Conservation (phyloP, 2,329 filamentous ascomycete species). For the Sphaerulina musiva region DNA sequence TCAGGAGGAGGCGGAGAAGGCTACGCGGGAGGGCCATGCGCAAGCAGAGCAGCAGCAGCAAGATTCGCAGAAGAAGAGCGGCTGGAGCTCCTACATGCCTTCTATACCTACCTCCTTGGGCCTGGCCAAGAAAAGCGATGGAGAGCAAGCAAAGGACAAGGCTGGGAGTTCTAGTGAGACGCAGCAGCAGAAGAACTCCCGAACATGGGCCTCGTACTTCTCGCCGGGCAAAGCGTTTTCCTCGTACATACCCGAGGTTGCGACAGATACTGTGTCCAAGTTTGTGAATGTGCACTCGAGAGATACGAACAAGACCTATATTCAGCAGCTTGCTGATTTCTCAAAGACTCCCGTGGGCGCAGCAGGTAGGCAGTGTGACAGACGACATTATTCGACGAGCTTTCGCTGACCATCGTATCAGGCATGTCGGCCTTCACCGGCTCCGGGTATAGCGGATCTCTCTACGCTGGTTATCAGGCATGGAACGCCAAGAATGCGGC, state of each 20-base stretch:
- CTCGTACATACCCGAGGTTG: constrained; percentile 42
- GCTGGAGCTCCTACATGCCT: constrained; percentile 32
- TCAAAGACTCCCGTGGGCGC: constrained; percentile 47
- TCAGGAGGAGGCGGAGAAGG: constrained; percentile 34
- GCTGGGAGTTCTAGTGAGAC: constrained; percentile 26
- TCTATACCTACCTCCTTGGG: constrained; percentile 16
- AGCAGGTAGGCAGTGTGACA: constrained; percentile 28
- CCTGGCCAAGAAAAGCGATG: constrained; percentile 22
- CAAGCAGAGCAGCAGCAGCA: constrained; percentile 15
- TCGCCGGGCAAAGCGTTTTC: constrained; percentile 44
- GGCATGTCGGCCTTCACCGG: constrained; percentile 39
- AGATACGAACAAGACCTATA: constrained; percentile 44
- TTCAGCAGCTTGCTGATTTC: constrained; percentile 46
- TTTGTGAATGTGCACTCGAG: constrained; percentile 42
- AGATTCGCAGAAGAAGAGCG: constrained; percentile 24
- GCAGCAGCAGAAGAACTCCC: constrained; percentile 32
- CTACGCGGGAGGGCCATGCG: constrained; percentile 21
- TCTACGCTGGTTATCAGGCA: constrained; percentile 46
- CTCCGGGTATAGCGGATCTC: constrained; percentile 42
- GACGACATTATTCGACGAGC: background rate
- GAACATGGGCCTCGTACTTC: constrained; percentile 44
- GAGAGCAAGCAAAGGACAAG: constrained; percentile 3
- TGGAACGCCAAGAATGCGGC: constrained; percentile 36
- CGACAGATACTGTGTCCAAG: constrained; percentile 37
- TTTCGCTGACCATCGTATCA: background rate